Conservation (phyloP, 192 early-diverging fungal genomes). For the Coemansia umbellata region DNA sequence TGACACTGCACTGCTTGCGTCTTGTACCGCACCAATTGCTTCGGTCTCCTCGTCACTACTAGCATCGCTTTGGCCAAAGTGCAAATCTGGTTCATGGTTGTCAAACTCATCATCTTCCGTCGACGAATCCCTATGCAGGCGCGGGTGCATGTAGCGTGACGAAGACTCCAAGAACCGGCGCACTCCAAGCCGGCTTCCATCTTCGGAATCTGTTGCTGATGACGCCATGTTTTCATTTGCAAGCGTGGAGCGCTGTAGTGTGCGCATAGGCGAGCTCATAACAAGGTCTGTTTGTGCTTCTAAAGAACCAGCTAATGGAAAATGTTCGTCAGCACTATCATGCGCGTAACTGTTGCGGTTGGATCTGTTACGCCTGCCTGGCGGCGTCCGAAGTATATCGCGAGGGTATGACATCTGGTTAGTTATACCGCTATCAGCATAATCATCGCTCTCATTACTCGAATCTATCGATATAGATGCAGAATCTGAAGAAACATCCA, state of each 20-base stretch:
- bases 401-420: constrained; percentile 7
- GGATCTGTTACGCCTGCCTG: constrained; percentile 4
- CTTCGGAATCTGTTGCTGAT: constrained; percentile 20
- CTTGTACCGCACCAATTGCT: constrained; percentile 7
- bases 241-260: constrained; percentile 6
- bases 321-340: constrained; percentile 3
- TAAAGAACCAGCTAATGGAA: constrained; percentile 7
- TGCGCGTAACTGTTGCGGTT: constrained; percentile 12
- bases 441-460: constrained; percentile 19
- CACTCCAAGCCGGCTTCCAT: neutral
- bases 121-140: constrained; percentile 26
- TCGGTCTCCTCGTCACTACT: constrained; percentile 38
- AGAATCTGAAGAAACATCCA: constrained; percentile 5
- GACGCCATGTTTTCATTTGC: constrained; percentile 13
- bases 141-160: constrained; percentile 13
- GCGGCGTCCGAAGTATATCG: constrained; percentile 6
- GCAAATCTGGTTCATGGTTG: constrained; percentile 41
- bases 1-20: constrained; percentile 9
- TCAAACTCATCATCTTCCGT: constrained; percentile 37
- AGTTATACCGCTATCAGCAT: constrained; percentile 10
- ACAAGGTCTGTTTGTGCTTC: constrained; percentile 26
- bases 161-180: constrained; percentile 24
- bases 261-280: constrained; percentile 36
- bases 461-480: constrained; percentile 22
- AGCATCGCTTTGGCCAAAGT: constrained; percentile 42